Conservation (phyloP, 495 filamentous ascomycete species). For the Hypoxylon crocopeplum region DNA sequence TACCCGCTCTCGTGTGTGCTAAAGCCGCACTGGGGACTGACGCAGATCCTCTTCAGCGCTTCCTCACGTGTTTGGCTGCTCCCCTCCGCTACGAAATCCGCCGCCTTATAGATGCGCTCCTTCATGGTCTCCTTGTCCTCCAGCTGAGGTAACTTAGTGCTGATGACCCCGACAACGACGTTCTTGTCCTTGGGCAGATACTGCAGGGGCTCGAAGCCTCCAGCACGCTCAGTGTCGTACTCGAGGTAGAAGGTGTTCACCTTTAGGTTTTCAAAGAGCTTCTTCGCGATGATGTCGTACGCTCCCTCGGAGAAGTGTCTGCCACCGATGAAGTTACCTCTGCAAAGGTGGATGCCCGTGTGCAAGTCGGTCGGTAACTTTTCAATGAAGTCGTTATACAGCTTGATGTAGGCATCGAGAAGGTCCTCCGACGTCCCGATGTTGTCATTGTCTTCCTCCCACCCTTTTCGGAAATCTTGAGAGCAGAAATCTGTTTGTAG, state of each 20-base stretch:
- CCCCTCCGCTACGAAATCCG: slow-evolving; percentile 74
- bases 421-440: slow-evolving; percentile 62
- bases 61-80: slow-evolving; percentile 66
- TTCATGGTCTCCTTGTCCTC: slow-evolving; percentile 80
- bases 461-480: slow-evolving; percentile 73
- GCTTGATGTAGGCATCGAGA: slow-evolving; percentile 74
- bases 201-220: slow-evolving; percentile 80
- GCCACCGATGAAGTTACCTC: slow-evolving; percentile 79
- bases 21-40: slow-evolving; percentile 84
- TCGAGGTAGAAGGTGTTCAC: slow-evolving; percentile 85
- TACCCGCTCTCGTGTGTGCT: slow-evolving; percentile 75
- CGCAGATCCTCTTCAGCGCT: slow-evolving; percentile 70
- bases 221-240: slow-evolving; percentile 78
- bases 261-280: slow-evolving; percentile 77
- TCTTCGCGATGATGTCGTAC: slow-evolving; percentile 80
- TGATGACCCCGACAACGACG: slow-evolving; percentile 78
- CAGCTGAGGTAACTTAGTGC: slow-evolving; percentile 73
- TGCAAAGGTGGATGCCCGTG: slow-evolving; percentile 79
- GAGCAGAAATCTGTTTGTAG: slow-evolving; percentile 72
- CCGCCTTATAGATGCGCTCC: slow-evolving; percentile 68
- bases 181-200: slow-evolving; percentile 74
- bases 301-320: slow-evolving; percentile 82
- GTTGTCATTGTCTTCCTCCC: slow-evolving; percentile 67
- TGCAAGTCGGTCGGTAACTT: slow-evolving; percentile 71
- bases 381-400: slow-evolving; percentile 77